Conservation (phyloP, 2,329 filamentous ascomycete genomes). For the Microsporum ferrugineum region DNA sequence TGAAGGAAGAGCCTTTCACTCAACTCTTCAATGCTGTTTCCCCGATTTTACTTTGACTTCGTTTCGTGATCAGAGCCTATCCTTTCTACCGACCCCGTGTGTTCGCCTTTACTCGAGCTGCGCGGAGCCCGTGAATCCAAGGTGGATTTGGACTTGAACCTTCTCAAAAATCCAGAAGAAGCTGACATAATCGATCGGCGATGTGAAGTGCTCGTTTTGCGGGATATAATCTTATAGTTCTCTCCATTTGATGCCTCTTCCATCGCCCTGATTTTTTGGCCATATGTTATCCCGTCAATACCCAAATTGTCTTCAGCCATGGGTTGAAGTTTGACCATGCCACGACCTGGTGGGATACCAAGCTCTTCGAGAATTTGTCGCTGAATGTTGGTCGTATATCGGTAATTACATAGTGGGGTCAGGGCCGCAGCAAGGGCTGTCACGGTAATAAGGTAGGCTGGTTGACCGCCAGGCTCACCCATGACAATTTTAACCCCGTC, state of each 20-base stretch:
- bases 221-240: slow-evolving; percentile 29
- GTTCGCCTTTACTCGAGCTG: too few species aligned
- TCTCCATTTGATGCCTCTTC: slow-evolving; percentile 34
- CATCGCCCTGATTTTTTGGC: slow-evolving; percentile 54
- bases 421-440: slow-evolving; percentile 58
- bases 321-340: slow-evolving; percentile 60
- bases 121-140: too few species aligned
- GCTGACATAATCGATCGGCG: neutral
- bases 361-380: slow-evolving; percentile 61
- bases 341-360: slow-evolving; percentile 53
- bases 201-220: slow-evolving; percentile 25
- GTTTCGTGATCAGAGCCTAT: too few species aligned
- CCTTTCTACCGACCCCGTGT: too few species aligned
- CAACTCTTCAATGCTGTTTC: too few species aligned
- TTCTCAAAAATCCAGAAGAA: neutral
- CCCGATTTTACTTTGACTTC: too few species aligned
- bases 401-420: slow-evolving; percentile 64
- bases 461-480: slow-evolving; percentile 57
- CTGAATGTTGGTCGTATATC: slow-evolving; percentile 68
- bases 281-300: slow-evolving; percentile 57
- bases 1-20: too few species aligned
- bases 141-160: neutral
- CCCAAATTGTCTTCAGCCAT: slow-evolving; percentile 62
- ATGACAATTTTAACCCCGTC: slow-evolving; percentile 66
- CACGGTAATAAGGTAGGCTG: slow-evolving; percentile 67